A percentile compares a stretch with the other conserved stretches of the same genome.
phyloP scores from a whole-genome alignment of 129 eudicot genomes.

The Tanacetum coccineum region DNA sequence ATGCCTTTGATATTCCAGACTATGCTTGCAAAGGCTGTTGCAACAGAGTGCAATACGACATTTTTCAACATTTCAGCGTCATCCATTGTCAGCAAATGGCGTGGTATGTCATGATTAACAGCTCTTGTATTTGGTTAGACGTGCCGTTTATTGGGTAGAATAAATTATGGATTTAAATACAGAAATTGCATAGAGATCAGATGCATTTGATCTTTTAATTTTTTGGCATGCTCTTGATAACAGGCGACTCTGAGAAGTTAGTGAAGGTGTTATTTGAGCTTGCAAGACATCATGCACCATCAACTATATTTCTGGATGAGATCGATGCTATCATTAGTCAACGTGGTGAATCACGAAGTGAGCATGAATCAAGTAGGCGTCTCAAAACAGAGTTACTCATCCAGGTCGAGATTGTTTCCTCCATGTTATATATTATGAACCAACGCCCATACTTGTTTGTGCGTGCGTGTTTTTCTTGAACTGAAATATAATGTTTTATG shows the following conservation, averaged over 20 bases:
- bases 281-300: conserved; percentile 99
- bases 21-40: conserved; percentile 99
- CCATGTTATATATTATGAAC: too few species aligned
- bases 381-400: conserved; percentile 93
- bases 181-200: background rate
- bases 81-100: conserved; percentile 99
- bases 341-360: conserved; percentile 99
- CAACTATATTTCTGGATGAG: conserved; percentile 96
- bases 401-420: conserved; percentile 51
- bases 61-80: conserved; percentile 99
- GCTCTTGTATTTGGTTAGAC: conserved; percentile 1
- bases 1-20: conserved; percentile 50
- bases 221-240: background rate
- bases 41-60: conserved; percentile 98
- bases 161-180: background rate
- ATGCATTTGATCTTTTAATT: background rate
- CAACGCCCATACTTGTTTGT: too few species aligned
- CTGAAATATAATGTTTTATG: too few species aligned
- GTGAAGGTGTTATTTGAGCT: conserved; percentile 95
- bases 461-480: too few species aligned
- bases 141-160: background rate
- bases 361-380: conserved; percentile 99
- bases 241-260: conserved; percentile 98
- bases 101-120: conserved; percentile 54
- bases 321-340: conserved; percentile 99